A percentile compares a stretch with the other conserved stretches of the same genome.
These are phyloP conservation scores for Mrakia gelida DNA, from an alignment of 768 basidiomycete genomes.

Conservation along the genomic window DNA sequence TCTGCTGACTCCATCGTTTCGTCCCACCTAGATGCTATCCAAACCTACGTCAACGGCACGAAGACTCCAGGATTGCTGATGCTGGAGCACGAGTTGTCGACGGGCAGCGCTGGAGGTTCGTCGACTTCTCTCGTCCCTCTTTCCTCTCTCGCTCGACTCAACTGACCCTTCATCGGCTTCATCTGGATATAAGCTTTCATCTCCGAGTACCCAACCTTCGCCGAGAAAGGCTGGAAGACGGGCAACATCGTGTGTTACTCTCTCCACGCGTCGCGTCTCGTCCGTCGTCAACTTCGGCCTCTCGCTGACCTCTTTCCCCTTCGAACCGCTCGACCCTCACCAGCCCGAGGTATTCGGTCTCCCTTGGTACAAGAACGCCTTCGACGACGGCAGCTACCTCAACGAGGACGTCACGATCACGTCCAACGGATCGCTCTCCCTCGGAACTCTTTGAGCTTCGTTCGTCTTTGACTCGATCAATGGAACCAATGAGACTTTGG, in stretches of 20 bases:
- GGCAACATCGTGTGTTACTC: not conserved
- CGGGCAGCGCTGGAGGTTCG: conserved; percentile 52
- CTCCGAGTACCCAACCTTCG: conserved; percentile 38
- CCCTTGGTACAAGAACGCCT: conserved; percentile 16
- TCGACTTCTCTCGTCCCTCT: conserved; percentile 3
- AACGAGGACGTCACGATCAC: not conserved
- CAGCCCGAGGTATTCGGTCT: not conserved
- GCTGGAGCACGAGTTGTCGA: conserved; percentile 75
- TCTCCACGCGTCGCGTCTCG: not conserved
- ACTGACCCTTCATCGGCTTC: not conserved
- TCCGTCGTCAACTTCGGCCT: not conserved
- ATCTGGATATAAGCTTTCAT: conserved; percentile 8
- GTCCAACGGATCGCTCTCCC: not conserved
- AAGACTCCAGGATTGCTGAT: conserved; percentile 74
- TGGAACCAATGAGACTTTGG: too few relatives aligned
- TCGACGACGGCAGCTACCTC: conserved; percentile 7
- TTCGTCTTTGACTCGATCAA: too few relatives aligned
- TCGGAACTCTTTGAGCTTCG: not conserved
- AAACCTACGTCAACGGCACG: conserved; percentile 52
- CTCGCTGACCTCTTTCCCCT: conserved; percentile 18
- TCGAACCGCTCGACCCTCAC: conserved; percentile 45
- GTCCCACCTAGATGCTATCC: not conserved
- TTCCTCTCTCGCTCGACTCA: not conserved
- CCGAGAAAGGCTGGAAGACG: conserved; percentile 65
- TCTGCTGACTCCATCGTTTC: not conserved